phyloP scores from a whole-genome alignment of 192 early-diverging fungal genomes.

The Nowakowskiella sp. region DNA sequence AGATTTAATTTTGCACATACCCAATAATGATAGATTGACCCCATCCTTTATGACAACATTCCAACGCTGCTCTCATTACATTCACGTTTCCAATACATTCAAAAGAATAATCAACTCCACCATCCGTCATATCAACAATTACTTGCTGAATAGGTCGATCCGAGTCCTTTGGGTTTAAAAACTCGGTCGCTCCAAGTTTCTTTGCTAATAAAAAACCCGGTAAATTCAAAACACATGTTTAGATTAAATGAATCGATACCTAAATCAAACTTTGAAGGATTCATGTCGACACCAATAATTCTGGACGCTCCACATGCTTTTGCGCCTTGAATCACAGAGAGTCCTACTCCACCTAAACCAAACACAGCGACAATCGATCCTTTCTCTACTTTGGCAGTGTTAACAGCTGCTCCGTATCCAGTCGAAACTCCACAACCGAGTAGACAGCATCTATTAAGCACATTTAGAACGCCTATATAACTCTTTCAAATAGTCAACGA shows the following conservation, averaged over 20 bases:
- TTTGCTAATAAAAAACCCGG: constrained; percentile 24
- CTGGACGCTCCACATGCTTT: constrained; percentile 37
- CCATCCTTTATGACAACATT: constrained; percentile 53
- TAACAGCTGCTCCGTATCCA: constrained; percentile 89
- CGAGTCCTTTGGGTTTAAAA: constrained; percentile 76
- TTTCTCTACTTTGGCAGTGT: constrained; percentile 82
- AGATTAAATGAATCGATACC: constrained; percentile 38
- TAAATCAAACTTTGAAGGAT: constrained; percentile 77
- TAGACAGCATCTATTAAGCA: constrained; percentile 59
- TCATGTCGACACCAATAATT: constrained; percentile 89
- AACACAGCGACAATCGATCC: constrained; percentile 77
- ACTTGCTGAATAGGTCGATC: constrained; percentile 71
- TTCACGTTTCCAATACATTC: constrained; percentile 89
- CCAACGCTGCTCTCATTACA: constrained; percentile 92
- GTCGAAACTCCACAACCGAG: constrained; percentile 96
- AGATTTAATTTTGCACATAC: neutral
- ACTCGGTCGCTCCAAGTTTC: constrained; percentile 83
- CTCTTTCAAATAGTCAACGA: no score
- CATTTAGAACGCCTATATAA: no score
- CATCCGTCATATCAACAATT: constrained; percentile 85
- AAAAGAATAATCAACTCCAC: constrained; percentile 94
- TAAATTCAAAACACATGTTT: neutral
- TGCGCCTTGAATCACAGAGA: constrained; percentile 84
- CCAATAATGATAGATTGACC: constrained; percentile 11
- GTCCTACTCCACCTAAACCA: constrained; percentile 89